phyloP scores from a whole-genome alignment of 805 yeast species.

The Metschnikowia gelsemii region DNA sequence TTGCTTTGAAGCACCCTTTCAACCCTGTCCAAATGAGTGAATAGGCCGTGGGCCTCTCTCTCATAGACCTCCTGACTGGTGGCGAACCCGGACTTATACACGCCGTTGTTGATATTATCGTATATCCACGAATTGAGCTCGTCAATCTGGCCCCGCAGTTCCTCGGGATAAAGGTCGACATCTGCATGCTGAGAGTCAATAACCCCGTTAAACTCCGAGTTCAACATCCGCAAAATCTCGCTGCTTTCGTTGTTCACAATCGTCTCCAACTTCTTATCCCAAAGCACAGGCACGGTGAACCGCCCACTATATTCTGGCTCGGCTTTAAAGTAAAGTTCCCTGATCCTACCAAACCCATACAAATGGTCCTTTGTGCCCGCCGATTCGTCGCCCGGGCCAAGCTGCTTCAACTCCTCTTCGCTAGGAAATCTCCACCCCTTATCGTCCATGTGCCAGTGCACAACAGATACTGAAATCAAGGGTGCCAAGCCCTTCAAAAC shows the following conservation, averaged over 20 bases:
- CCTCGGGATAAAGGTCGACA: constrained; percentile 62
- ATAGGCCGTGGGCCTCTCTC: constrained; percentile 59
- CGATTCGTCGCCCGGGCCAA: constrained; percentile 51
- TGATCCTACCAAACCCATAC: constrained; percentile 57
- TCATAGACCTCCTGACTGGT: constrained; percentile 81
- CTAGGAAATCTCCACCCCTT: constrained; percentile 85
- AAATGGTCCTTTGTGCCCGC: constrained; percentile 44
- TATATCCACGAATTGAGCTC: constrained; percentile 80
- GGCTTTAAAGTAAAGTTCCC: constrained; percentile 73
- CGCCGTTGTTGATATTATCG: constrained; percentile 86
- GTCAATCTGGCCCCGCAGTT: constrained; percentile 59
- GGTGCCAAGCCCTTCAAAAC: constrained; percentile 65
- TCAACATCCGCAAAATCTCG: constrained; percentile 83
- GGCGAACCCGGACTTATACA: constrained; percentile 90
- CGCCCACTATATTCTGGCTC: constrained; percentile 77
- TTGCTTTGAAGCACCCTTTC: constrained; percentile 57
- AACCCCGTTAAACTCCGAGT: constrained; percentile 67
- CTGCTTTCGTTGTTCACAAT: constrained; percentile 91
- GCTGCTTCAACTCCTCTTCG: constrained; percentile 39
- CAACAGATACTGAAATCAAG: constrained; percentile 68
- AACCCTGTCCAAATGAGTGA: constrained; percentile 65
- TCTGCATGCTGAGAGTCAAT: constrained; percentile 48
- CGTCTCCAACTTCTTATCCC: constrained; percentile 81
- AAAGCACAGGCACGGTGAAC: constrained; percentile 88
- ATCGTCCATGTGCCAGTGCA: constrained; percentile 86